Conservation (phyloP, 169 alveolate species). For the Perkinsus chesapeaki region DNA sequence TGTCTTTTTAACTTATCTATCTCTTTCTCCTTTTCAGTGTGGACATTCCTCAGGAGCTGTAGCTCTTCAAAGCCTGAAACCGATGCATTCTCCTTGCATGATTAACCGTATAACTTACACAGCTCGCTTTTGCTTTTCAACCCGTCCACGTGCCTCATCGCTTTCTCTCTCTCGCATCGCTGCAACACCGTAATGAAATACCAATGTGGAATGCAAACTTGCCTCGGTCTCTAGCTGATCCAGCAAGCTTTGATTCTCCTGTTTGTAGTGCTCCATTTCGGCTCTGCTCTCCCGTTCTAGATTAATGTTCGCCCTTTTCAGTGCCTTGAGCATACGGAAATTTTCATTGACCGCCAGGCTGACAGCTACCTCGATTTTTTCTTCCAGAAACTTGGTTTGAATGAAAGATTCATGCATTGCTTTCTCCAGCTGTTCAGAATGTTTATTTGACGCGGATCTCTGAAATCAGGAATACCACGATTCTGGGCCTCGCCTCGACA, state of each 20-base stretch:
- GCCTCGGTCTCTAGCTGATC: not conserved
- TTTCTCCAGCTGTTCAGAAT: not conserved
- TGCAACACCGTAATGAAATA: not conserved
- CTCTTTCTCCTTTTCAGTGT: not conserved
- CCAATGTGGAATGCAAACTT: not conserved
- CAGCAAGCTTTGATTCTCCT: not conserved
- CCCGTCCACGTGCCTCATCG: not conserved
- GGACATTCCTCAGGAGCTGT: not conserved
- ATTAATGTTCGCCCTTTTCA: not conserved
- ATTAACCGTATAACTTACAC: not conserved
- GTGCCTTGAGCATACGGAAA: not conserved
- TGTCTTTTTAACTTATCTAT: not conserved
- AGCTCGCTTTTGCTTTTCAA: not conserved
- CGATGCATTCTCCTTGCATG: not conserved
- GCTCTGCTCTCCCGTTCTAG: not conserved
- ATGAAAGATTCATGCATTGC: not conserved
- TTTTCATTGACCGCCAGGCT: not conserved
- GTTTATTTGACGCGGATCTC: not conserved
- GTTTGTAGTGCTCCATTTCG: not conserved
- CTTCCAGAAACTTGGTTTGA: not conserved
- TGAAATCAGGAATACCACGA: too few relatives aligned
- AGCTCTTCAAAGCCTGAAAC: not conserved
- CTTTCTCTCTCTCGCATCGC: not conserved
- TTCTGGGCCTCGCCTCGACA: too few relatives aligned
- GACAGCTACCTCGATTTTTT: not conserved